Base-by-base conservation (phyloP, 768 basidiomycete species). In the Boletus sp. region DNA sequence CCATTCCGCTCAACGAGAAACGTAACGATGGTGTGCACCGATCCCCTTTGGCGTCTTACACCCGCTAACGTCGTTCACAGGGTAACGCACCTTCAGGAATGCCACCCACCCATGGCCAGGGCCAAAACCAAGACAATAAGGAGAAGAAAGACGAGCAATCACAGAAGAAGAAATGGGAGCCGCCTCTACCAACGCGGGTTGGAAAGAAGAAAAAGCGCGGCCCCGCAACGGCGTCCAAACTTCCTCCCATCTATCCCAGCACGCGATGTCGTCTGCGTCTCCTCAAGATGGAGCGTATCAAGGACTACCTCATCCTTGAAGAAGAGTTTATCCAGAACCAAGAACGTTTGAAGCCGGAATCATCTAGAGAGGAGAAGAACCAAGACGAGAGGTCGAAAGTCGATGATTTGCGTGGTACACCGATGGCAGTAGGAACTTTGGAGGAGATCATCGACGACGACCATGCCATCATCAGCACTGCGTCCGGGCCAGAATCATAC, bases 381-480 rank as follows among this genome's bases (percentile, higher is more conserved):
- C 93, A 94, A 69, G 95, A 97, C 67, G 95, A 98, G 66, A 79
- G 91, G 65, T 90, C 88, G 9, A 88, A 84, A 65, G 93, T 99
- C 44, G 96, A 99, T 72, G 92, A 94, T 71, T 71, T 99, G 33
- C 86, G 96, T 33, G 97, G 97, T 7, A 89, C 85, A 45, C 97
- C 96, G 8, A 96, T 99, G 93, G 89, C 89, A n/a, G 93, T 99
- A 56, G 97, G 97, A 21, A 93, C 93, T 0, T 79, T 99, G 72
- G 97, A 98, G 75, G 97, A 99, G 74, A 92, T 95, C 60, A 93
- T 96, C 63, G 93, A 95, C 78, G 93, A 96, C 74, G 93, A 95
- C 81, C 93, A 99, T 73, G 97, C 97, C n/a, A 98, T 99, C 71
- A 88, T 99, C 68, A 92, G 90, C 70, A 91, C 93, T 9, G 84